Base-by-base conservation (phyloP, 2,329 filamentous ascomycete species). In the Herpomyces periplanetae region DNA sequence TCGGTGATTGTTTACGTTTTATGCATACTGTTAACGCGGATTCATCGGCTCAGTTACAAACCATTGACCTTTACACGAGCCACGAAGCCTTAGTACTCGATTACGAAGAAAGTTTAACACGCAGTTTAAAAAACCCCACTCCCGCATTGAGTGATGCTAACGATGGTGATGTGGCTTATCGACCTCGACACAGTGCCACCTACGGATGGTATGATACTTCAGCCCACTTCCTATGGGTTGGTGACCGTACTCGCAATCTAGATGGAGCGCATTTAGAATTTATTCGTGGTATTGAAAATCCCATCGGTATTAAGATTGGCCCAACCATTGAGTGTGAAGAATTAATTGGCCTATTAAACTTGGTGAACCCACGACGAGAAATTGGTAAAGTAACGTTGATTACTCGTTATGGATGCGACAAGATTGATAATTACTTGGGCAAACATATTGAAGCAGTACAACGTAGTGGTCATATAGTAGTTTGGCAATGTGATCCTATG, bases 401-500 rank as follows among this genome's bases (percentile, higher is more conserved):
- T 35, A 91, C 80, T 0, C 63, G 80, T 15, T 91, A 91, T 41
- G 80, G 80, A 24, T 65, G 66, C 8, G 43, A 44, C 16, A 65
- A 64, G 28, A 68, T 96, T 16, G 45, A 54, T 19, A 40, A 50
- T 3, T 53, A 85, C 25, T 51, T 96, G 1, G 68, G 71, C 0
- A 47, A 44, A 5, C 80, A 91, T 39, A 91, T 96, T 34, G 56
- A 63, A 28, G 69, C 68, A 14, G 75, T 96, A 11, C 63, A 80
- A 36, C 49, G 49, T 29, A 73, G 64, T 22, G 69, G 49, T 0
- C 56, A 62, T 32, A 31, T 48, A 10, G 69, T 85, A 3, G 68
- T 88, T 29, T 91, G 75, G 75, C 80, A 91, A 42, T 91, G 75
- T 41, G 80, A 96, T 40, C 80, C 80, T 10, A 96, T 96, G 80